Base-by-base conservation (phyloP, 306 rosid species). In the Ochetophila trinervis region DNA sequence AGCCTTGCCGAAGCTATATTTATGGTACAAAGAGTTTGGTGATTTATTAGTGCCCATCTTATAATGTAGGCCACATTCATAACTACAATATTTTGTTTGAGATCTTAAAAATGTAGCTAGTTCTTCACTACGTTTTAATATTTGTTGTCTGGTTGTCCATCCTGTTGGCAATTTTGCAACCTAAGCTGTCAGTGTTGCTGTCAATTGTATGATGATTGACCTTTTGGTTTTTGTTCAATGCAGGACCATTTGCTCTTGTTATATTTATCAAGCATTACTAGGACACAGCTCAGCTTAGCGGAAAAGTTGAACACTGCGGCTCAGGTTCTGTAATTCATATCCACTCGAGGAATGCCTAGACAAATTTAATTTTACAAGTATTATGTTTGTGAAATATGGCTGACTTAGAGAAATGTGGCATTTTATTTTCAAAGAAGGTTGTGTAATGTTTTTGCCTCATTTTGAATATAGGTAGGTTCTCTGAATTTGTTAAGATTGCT, bases 221-320 rank as follows among this genome's bases (percentile, higher is more conserved):
- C 14, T 10, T 8, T 56, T 20, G 51, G 24, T 6, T 47, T 4
- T 45, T 24, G 11, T 53, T 5, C 16, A 3, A 56, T 76, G 32
- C 84, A 91, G 97, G 97, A 91, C 78, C 84, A 88, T 67, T 68
- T 91, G 95, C 86, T 91, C 62, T 75, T 83, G 84, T 75, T 91
- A 49, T 91, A 91, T 76, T 76, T 91, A 68, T 88, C 97, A 21
- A 91, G 96, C 75, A 86, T 91, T 76, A 88, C 97, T 48, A 81
- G 97, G 78, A 88, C 97, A 56, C 90, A 87, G 70, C 86, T 91
- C 53, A 67, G 87, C 80, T 74, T 89, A 69, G 98, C 96, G 3
- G 98, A 91, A 65, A 92, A 89, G 75, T 75, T 92, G 87, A 92
- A 89, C 83, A 89, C 98, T 0, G 96, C 98, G 48, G 98, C 98